phyloP scores from a whole-genome alignment of 2,329 filamentous ascomycete genomes.

The Penicillium glabrum region DNA sequence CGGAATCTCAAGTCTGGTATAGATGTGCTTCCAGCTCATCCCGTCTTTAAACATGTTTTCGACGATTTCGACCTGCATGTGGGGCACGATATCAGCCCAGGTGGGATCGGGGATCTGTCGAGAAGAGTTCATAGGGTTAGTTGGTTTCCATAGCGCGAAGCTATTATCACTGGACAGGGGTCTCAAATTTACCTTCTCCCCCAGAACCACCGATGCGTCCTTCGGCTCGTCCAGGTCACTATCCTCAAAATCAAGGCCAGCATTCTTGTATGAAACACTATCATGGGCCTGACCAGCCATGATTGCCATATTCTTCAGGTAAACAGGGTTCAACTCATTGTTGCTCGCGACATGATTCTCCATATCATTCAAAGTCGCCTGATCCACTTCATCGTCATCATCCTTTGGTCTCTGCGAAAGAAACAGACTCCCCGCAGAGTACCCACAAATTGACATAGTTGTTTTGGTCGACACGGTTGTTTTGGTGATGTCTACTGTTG shows the following conservation, averaged over 20 bases:
- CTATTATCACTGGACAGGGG: not conserved
- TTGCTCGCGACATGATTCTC: slow-evolving; percentile 24
- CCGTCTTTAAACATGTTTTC: slow-evolving; percentile 28
- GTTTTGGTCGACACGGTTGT: not conserved
- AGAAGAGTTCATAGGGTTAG: not conserved
- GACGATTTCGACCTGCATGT: slow-evolving; percentile 37
- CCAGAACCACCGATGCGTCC: slow-evolving; percentile 5
- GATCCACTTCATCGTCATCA: not conserved
- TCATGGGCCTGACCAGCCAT: slow-evolving; percentile 10
- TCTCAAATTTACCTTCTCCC: slow-evolving; percentile 8
- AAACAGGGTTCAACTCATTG: slow-evolving; percentile 26
- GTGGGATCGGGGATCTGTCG: slow-evolving; percentile 16
- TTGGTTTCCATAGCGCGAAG: not conserved
- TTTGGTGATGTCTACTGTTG: slow-evolving; percentile 30
- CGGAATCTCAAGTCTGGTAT: slow-evolving; percentile 26
- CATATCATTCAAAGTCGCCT: not conserved
- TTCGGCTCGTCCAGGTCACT: slow-evolving; percentile 18
- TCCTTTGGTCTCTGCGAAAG: too few species aligned
- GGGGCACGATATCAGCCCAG: slow-evolving; percentile 35
- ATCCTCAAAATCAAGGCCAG: slow-evolving; percentile 8
- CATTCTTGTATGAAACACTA: not conserved
- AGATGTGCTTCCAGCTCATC: slow-evolving; percentile 21
- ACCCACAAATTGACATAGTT: too few species aligned
- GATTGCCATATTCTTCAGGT: slow-evolving; percentile 28
- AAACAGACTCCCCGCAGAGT: too few species aligned